phyloP scores from a whole-genome alignment of 2,329 filamentous ascomycete genomes.

The Metarhizium brunneum region DNA sequence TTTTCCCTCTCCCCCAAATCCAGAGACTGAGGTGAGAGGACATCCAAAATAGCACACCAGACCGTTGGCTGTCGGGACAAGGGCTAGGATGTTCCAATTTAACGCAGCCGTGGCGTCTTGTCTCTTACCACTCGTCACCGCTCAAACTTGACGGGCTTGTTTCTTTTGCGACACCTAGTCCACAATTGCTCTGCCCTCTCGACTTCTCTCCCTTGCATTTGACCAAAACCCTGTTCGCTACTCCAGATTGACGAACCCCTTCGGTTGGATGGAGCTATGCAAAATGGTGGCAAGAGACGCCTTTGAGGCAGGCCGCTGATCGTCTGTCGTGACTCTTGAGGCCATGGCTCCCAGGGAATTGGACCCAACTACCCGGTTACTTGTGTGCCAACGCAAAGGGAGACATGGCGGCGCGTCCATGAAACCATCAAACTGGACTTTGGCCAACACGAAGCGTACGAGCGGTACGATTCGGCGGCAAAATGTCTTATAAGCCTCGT shows the following conservation, averaged over 20 bases:
- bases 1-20: too few relatives aligned
- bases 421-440: not conserved
- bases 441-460: not conserved
- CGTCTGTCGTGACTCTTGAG: not conserved
- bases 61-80: not conserved
- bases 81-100: not conserved
- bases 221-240: not conserved
- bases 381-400: not conserved
- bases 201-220: slow-evolving; percentile 6
- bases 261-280: not conserved
- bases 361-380: not conserved
- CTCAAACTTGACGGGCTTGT: not conserved
- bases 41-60: not conserved
- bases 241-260: not conserved
- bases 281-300: not conserved
- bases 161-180: slow-evolving; percentile 1
- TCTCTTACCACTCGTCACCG: not conserved
- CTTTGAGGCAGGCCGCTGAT: not conserved
- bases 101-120: not conserved
- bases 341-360: not conserved
- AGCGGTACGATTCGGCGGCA: not conserved
- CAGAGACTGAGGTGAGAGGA: too few relatives aligned
- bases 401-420: not conserved
- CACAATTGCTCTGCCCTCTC: not conserved
- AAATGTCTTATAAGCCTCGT: not conserved